Percentiles rank a stretch among this genome's conserved stretches.
Evolutionary conservation across 176 grass and related monocot species (phyloP).

Genomic region (Alopecurus myosuroides): DNA sequence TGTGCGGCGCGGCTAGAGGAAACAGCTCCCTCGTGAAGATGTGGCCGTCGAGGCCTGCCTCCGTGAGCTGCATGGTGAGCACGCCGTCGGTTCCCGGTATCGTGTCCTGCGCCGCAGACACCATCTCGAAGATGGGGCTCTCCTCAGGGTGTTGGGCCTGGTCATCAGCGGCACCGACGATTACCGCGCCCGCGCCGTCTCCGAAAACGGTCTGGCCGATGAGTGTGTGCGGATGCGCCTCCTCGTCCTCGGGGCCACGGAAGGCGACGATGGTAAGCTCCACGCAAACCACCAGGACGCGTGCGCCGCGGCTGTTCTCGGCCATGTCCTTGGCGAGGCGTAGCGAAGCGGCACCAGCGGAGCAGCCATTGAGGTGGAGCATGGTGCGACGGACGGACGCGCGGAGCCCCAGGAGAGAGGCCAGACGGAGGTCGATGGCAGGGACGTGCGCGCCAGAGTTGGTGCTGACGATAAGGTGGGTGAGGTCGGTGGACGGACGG

Average conservation of each 20-base stretch:
- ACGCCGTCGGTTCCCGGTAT: slow-evolving; percentile 29
- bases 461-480: not conserved
- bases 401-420: not conserved
- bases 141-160: not conserved
- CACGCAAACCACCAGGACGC: not conserved
- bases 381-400: not conserved
- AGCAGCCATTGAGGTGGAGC: not conserved
- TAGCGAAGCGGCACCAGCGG: not conserved
- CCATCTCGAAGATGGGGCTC: slow-evolving; percentile 14
- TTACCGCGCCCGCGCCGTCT: slow-evolving; percentile 2
- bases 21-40: not conserved
- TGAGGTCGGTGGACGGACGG: not conserved
- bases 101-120: slow-evolving; percentile 26
- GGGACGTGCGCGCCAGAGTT: not conserved
- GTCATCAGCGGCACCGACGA: not conserved
- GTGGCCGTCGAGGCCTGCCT: slow-evolving; percentile 20
- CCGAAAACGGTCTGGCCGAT: not conserved
- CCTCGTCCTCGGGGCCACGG: not conserved
- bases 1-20: not conserved
- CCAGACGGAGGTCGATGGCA: slow-evolving; percentile 20
- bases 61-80: slow-evolving; percentile 22
- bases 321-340: slow-evolving; percentile 6
- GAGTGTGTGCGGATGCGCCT: not conserved
- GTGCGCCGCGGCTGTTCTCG: not conserved
- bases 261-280: slow-evolving; percentile 27